Evolutionary conservation across 2,329 filamentous ascomycete species (phyloP).

Genomic region (Aspergillus sp.): DNA sequence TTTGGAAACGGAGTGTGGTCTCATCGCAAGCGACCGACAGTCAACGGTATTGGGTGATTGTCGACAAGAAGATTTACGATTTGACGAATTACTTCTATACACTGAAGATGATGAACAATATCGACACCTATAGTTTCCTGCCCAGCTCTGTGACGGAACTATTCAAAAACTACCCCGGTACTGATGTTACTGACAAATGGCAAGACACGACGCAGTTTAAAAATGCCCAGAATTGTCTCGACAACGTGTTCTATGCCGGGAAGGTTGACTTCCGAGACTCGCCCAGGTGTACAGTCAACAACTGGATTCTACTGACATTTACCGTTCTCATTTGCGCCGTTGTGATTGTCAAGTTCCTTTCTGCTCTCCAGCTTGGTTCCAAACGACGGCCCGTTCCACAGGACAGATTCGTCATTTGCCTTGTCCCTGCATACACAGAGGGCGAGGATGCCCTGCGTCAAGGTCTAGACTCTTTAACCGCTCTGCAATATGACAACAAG

Average conservation of each 20-base stretch:
- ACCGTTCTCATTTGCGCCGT: slow-evolving; percentile 77
- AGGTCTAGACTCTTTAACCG: slow-evolving; percentile 88
- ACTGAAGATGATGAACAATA: slow-evolving; percentile 52
- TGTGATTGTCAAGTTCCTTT: slow-evolving; percentile 82
- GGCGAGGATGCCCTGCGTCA: slow-evolving; percentile 92
- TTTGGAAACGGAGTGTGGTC: slow-evolving; percentile 61
- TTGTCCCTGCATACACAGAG: slow-evolving; percentile 96
- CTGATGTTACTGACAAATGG: slow-evolving; percentile 67
- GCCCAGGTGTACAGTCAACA: slow-evolving; percentile 77
- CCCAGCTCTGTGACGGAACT: slow-evolving; percentile 62
- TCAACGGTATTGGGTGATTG: slow-evolving; percentile 72
- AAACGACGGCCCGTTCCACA: slow-evolving; percentile 85
- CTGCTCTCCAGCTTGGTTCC: slow-evolving; percentile 87
- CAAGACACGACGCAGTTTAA: slow-evolving; percentile 47
- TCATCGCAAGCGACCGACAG: slow-evolving; percentile 61
- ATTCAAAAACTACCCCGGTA: slow-evolving; percentile 71
- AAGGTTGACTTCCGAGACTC: slow-evolving; percentile 77
- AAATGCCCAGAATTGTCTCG: slow-evolving; percentile 74
- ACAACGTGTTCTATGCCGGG: slow-evolving; percentile 78
- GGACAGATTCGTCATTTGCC: slow-evolving; percentile 98
- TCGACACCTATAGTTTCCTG: slow-evolving; percentile 64
- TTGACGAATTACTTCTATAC: slow-evolving; percentile 89
- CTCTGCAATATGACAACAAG: slow-evolving; percentile 96
- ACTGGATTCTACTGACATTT: slow-evolving; percentile 83
- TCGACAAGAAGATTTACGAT: slow-evolving; percentile 76